Base-by-base conservation (phyloP, 768 basidiomycete genomes). In the Multifurca ochricompacta region DNA sequence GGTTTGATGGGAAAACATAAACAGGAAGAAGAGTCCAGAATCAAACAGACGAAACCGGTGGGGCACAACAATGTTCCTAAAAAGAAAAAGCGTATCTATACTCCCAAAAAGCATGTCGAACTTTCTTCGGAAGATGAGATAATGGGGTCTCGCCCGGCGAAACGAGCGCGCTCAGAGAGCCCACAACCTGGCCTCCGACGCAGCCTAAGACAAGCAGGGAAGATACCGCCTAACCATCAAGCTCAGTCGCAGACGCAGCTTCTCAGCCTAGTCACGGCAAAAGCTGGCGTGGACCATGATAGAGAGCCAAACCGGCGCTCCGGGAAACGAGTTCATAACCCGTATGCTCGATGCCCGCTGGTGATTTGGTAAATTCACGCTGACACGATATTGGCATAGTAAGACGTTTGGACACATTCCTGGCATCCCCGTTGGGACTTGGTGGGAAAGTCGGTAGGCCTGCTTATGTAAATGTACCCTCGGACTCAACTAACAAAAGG, bases 331-430 rank as follows among this genome's bases (percentile, higher is more conserved):
- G 64, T 54, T 16, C 62, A 76, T 27, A 65, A 83, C 62, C 83
- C 82, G 83, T 85, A 57, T 52, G 80, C 69, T 34, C 35, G 16
- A 13, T 43, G 32, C 27, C 19, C 13, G n/a, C 19, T 37, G 9
- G 44, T 18, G 18, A 51, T 11, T 21, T 23, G 28, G 31, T 28
- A 28, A 40, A 25, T 25, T 32, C 10, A 28, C 13, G 39, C 23
- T 62, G 18, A 51, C 28, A 19, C 40, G 23, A 18, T 45, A 25
- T 25, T 23, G 51, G 25, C 18, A 11, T 48, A 90, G 87, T 10
- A 93, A 91, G 70, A 76, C 70, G 2, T 93, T 81, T 67, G 93
- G 93, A 0, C 62, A 74, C 31, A 94, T 96, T 53, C 90, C 91
- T 6, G 89, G 79, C 2, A 68, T 95, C 18, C 73, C 75, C 23